Conservation (phyloP, 2,329 filamentous ascomycete species). For the Rugonectria rugulosa region DNA sequence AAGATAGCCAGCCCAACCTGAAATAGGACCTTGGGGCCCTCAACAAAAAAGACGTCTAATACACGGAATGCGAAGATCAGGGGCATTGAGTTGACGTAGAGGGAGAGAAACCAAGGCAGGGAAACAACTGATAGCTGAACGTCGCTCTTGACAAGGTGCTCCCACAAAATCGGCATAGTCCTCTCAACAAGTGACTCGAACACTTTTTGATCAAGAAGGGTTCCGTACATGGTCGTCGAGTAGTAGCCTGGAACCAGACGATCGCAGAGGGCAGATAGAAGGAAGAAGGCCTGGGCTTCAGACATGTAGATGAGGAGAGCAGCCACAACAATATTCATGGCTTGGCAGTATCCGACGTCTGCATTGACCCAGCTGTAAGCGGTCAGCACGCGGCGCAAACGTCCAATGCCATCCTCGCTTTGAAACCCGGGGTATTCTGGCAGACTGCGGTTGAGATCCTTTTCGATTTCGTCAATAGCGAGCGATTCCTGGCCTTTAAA, state of each 20-base stretch:
- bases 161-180: constrained; percentile 98
- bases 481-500: constrained; percentile 87
- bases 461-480: constrained; percentile 98
- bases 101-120: constrained; percentile 94
- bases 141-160: constrained; percentile 95
- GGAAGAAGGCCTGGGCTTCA: constrained; percentile 92
- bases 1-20: constrained; percentile 97
- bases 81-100: constrained; percentile 99
- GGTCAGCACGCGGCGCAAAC: constrained; percentile 88
- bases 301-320: constrained; percentile 99
- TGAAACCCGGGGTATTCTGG: constrained; percentile 98
- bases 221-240: constrained; percentile 99
- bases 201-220: constrained; percentile 92
- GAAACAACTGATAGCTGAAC: constrained; percentile 98
- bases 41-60: constrained; percentile 96
- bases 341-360: constrained; percentile 97
- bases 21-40: constrained; percentile 96
- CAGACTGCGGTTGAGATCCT: constrained; percentile 94
- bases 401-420: constrained; percentile 91
- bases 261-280: constrained; percentile 91
- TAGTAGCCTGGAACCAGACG: constrained; percentile 95
- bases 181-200: constrained; percentile 98
- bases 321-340: constrained; percentile 99
- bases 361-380: constrained; percentile 98
- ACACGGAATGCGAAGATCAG: constrained; percentile 97